Evolutionary conservation across 2,329 filamentous ascomycete genomes (phyloP).

Genomic region (Penicillium sclerotigenum): DNA sequence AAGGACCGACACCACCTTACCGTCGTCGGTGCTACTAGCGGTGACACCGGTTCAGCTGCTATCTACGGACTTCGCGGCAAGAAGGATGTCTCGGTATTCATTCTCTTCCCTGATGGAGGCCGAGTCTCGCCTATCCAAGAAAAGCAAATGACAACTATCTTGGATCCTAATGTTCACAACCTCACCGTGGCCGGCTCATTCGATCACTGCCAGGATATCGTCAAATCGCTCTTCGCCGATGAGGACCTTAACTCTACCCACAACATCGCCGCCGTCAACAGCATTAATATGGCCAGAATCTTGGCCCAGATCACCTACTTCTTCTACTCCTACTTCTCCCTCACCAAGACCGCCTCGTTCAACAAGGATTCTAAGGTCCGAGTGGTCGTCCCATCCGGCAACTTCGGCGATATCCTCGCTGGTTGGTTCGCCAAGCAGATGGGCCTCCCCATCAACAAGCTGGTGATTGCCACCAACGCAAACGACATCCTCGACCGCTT

Average conservation of each 20-base stretch:
- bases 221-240: conserved; percentile 90
- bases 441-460: conserved; percentile 82
- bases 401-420: conserved; percentile 87
- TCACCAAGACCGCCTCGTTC: conserved; percentile 59
- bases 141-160: conserved; percentile 88
- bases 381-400: conserved; percentile 89
- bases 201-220: conserved; percentile 94
- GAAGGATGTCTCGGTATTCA: conserved; percentile 95
- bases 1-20: conserved; percentile 74
- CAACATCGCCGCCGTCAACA: conserved; percentile 90
- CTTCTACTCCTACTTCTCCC: conserved; percentile 87
- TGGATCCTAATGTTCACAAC: conserved; percentile 90
- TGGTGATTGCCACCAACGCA: conserved; percentile 92
- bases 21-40: conserved; percentile 81
- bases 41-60: conserved; percentile 85
- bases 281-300: conserved; percentile 94
- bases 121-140: conserved; percentile 80
- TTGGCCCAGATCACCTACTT: conserved; percentile 97
- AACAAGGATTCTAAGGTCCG: conserved; percentile 60
- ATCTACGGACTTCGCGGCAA: conserved; percentile 94
- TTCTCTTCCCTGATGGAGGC: conserved; percentile 86
- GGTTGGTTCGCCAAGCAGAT: conserved; percentile 90
- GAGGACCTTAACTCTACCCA: conserved; percentile 75
- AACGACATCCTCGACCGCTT: conserved; percentile 97
- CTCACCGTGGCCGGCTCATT: conserved; percentile 86